Evolutionary conservation across 2,329 filamentous ascomycete species (phyloP), one percentile per base, ranked within the genome.

Genomic region (Tolypocladium guangdongense): DNA sequence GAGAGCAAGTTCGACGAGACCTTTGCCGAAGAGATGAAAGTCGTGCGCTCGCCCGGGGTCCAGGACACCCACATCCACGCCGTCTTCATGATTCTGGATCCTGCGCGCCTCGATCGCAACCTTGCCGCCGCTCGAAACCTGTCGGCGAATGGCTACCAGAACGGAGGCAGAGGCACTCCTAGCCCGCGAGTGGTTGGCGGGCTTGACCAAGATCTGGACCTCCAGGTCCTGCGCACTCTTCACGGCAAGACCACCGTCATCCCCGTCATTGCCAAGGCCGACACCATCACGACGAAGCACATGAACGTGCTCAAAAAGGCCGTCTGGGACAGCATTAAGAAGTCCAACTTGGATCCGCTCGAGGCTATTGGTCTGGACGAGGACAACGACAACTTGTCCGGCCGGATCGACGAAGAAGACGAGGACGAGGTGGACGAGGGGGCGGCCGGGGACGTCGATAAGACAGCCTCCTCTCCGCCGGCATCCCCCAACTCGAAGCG

Each of bases 1-100:
- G 93, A 99, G 75, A 92, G 87, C 75, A 97, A 97, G 70, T 99
- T 99, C 62, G 92, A 99, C 68, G 93, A 99, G 65, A 97, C 93
- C 0, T 95, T 99, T 67, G 83, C 83, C 49, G 93, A 99, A 72
- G 93, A 99, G 75, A 95, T 95, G 80, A 97, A 96, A 75, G 91
- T 99, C 48, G 79, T 96, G 57, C 87, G 93, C 63, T 90, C 91
- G 52, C 92, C 93, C 30, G 92, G 91, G 53, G 87, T 89, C 59
- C 88, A 90, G 67, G 93, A 99, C 74, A 96, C 92, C 50, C 93
- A 99, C 69, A 96, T 99, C 59, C 93, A 99, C 68, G 95, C 90
- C 60, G 90, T 90, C 52, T 96, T 99, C 71, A 78, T 97, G 53
- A 76, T 99, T 53, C 82, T 99, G 52, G 93, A 99, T 67, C 93